Conservation (phyloP, 108 stramenopile genomes). For the Craspedostauros australis region DNA sequence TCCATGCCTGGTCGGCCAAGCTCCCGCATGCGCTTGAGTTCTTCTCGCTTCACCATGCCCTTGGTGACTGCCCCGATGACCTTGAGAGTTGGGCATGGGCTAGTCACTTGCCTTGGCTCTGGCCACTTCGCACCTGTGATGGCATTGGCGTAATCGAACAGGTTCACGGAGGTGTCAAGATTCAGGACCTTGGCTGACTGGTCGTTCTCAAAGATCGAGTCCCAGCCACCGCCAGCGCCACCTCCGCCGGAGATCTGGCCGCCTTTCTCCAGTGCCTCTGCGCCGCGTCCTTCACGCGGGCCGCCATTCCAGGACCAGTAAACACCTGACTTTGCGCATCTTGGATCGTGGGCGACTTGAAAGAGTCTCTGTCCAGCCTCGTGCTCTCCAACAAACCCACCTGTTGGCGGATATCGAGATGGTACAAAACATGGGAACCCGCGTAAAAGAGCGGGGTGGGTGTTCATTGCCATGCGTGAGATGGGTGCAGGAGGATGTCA, state of each 20-base stretch:
- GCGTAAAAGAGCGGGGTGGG: too few relatives aligned
- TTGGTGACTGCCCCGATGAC: slow-evolving; percentile 74
- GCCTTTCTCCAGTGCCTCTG: slow-evolving; percentile 79
- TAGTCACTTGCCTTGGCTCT: slow-evolving; percentile 51
- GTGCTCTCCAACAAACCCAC: slow-evolving; percentile 76
- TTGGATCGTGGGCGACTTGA: slow-evolving; percentile 83
- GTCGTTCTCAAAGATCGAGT: slow-evolving; percentile 87
- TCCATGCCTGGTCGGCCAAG: slow-evolving; percentile 65
- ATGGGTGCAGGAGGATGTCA: too few relatives aligned
- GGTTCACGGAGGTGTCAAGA: slow-evolving; percentile 53
- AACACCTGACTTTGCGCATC: slow-evolving; percentile 79
- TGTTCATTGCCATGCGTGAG: too few relatives aligned
- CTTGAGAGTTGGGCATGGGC: slow-evolving; percentile 85
- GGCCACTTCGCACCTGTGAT: slow-evolving; percentile 87
- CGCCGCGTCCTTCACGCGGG: slow-evolving; percentile 84
- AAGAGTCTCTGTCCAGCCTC: slow-evolving; percentile 89
- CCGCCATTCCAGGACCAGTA: slow-evolving; percentile 99
- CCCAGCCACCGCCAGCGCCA: slow-evolving; percentile 84
- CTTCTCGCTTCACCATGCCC: slow-evolving; percentile 73
- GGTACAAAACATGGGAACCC: too few relatives aligned
- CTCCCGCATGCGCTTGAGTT: slow-evolving; percentile 80
- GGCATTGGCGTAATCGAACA: slow-evolving; percentile 62
- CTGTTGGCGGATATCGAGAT: too few relatives aligned
- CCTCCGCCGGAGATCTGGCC: slow-evolving; percentile 81
- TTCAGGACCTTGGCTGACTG: slow-evolving; percentile 83